Evolutionary conservation across 345 rosid species (phyloP).

Genomic region (Eutrema japonicum): DNA sequence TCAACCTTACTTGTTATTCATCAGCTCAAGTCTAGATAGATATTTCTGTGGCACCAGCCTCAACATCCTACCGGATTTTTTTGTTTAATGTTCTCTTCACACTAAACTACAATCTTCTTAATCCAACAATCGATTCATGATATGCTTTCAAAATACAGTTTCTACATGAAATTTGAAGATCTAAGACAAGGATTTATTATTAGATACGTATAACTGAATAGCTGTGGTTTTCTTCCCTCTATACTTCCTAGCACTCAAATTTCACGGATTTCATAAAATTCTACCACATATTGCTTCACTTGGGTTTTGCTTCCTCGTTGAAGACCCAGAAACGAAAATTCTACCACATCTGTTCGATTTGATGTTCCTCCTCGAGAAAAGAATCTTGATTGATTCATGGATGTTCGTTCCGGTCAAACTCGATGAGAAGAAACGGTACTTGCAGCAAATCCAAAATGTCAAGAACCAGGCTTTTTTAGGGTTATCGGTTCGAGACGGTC

Average conservation of each 20-base stretch:
- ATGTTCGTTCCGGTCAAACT: constrained; percentile 10
- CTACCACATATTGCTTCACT: neutral
- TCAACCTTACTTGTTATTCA: neutral
- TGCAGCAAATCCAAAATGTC: neutral
- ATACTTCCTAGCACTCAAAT: neutral
- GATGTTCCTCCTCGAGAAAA: neutral
- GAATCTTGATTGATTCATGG: constrained; percentile 12
- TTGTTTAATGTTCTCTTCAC: neutral
- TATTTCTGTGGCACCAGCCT: neutral
- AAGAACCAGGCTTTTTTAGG: constrained; percentile 21
- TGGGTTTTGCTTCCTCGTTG: neutral
- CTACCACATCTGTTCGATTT: constrained; percentile 13
- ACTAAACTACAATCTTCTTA: constrained; percentile 16
- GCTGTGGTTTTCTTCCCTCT: neutral
- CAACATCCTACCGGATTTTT: constrained; percentile 2
- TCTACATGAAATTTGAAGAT: constrained; percentile 8
- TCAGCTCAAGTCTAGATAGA: neutral
- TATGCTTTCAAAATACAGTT: constrained; percentile 6
- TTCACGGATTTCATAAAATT: neutral
- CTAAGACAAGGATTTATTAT: neutral
- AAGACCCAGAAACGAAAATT: constrained; percentile 6
- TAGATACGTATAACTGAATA: neutral
- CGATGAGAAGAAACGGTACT: constrained; percentile 19
- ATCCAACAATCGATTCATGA: neutral
- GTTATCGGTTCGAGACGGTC: constrained; percentile 21